Evolutionary conservation across 441 rosid genomes (phyloP).

Genomic region (Flueggea neowawraea): DNA sequence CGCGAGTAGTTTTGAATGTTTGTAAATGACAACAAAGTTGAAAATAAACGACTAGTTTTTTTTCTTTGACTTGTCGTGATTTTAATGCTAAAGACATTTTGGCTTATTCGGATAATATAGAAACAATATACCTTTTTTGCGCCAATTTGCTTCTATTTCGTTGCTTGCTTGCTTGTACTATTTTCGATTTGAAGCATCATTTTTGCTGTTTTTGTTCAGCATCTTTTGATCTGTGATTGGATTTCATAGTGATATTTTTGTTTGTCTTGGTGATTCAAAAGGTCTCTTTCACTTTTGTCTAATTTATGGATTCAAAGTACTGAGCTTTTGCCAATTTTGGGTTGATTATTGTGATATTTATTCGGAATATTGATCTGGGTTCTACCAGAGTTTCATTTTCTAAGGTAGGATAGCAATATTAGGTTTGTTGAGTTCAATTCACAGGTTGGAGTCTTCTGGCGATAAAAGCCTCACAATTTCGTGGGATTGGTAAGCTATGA

Average conservation of each 20-base stretch:
- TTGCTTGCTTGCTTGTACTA: conserved; percentile 14
- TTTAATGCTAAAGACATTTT: conserved; percentile 13
- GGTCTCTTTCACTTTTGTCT: conserved; percentile 1
- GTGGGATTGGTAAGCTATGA: conserved; percentile 22
- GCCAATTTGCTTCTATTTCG: conserved; percentile 19
- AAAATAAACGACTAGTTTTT: not conserved
- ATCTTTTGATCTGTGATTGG: too few species aligned
- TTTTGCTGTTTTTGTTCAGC: too few species aligned
- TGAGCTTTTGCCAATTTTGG: not conserved
- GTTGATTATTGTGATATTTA: conserved; percentile 2
- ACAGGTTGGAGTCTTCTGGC: not conserved
- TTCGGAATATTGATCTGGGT: conserved; percentile 10
- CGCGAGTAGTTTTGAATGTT: not conserved
- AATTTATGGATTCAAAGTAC: conserved; percentile 6
- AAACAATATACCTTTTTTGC: conserved; percentile 44
- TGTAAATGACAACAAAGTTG: not conserved
- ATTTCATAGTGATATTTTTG: too few species aligned
- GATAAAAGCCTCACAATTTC: conserved; percentile 12
- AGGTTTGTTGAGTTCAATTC: conserved; percentile 8
- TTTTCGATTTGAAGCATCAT: not conserved
- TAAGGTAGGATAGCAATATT: conserved; percentile 19
- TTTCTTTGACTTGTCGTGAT: not conserved
- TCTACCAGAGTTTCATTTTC: conserved; percentile 1
- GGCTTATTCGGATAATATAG: conserved; percentile 35
- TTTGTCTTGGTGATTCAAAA: not conserved